Conservation (phyloP, 345 rosid species). For the Aquilaria malaccensis region DNA sequence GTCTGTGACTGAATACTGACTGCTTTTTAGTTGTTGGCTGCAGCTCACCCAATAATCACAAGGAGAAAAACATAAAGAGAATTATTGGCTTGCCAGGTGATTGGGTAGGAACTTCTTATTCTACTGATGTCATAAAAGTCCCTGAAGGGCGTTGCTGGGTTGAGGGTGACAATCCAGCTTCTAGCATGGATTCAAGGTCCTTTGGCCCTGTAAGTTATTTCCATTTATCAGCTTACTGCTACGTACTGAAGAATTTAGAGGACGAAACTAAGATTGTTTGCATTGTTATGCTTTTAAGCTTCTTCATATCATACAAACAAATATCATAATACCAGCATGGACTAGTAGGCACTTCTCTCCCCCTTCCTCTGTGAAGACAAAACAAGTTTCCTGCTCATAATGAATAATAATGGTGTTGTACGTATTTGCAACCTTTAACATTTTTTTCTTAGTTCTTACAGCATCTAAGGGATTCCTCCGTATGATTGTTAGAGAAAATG, state of each 20-base stretch:
- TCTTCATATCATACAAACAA: too few species aligned
- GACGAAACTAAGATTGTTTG: too few species aligned
- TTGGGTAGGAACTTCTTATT: constrained; percentile 48
- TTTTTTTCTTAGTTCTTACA: too few species aligned
- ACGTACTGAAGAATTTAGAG: background rate
- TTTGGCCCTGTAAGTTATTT: constrained; percentile 76
- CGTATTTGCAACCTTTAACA: too few species aligned
- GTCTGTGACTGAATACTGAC: constrained; percentile 12
- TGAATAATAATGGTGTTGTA: too few species aligned
- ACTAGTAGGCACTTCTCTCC: too few species aligned
- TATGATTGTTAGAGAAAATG: too few species aligned
- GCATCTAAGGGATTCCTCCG: background rate
- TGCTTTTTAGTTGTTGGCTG: constrained; percentile 17
- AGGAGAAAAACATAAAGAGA: constrained; percentile 75
- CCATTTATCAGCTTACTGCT: background rate
- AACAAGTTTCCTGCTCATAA: too few species aligned
- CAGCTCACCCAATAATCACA: constrained; percentile 66
- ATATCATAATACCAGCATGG: too few species aligned
- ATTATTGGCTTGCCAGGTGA: constrained; percentile 90
- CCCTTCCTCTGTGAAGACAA: too few species aligned
- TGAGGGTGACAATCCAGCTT: constrained; percentile 70
- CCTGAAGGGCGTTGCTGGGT: constrained; percentile 95
- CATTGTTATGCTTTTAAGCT: too few species aligned
- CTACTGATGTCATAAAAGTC: constrained; percentile 50
- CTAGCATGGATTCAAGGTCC: constrained; percentile 71